A percentile compares a stretch with the other conserved stretches of the same genome.
Evolutionary conservation across 2,329 filamentous ascomycete genomes (phyloP).

Genomic region (Neurospora sp.): DNA sequence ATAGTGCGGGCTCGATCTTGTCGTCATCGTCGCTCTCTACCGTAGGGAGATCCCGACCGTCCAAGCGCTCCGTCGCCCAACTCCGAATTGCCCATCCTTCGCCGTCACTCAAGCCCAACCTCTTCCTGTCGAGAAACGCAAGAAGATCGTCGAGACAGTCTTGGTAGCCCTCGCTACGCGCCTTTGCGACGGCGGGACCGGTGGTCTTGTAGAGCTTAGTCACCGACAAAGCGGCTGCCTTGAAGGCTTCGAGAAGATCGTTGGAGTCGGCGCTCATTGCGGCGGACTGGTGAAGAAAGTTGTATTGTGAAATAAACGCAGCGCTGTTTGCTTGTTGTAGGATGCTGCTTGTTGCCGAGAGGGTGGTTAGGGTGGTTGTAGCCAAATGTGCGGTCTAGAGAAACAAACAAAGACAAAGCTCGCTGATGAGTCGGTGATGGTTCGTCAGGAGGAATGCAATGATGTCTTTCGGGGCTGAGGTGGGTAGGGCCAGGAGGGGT

Average conservation of each 20-base stretch:
- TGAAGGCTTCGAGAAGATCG: constrained; percentile 79
- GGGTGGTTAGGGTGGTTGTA: constrained; percentile 10
- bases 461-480: background rate
- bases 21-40: constrained; percentile 51
- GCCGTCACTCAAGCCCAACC: constrained; percentile 67
- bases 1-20: constrained; percentile 47
- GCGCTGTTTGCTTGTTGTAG: background rate
- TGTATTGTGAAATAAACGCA: constrained; percentile 10
- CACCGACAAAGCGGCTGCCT: constrained; percentile 81
- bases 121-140: constrained; percentile 72
- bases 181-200: constrained; percentile 63
- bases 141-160: constrained; percentile 87
- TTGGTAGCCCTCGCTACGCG: constrained; percentile 77
- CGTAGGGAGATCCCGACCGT: constrained; percentile 47
- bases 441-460: background rate
- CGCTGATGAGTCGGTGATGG: background rate
- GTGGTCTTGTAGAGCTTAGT: constrained; percentile 96
- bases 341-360: background rate
- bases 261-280: constrained; percentile 35
- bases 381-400: constrained; percentile 2
- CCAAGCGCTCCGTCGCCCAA: constrained; percentile 60
- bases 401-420: background rate
- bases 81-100: constrained; percentile 56
- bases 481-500: background rate
- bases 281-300: background rate